Conservation (phyloP, 2,329 filamentous ascomycete genomes). For the Corynespora cassiicola region DNA sequence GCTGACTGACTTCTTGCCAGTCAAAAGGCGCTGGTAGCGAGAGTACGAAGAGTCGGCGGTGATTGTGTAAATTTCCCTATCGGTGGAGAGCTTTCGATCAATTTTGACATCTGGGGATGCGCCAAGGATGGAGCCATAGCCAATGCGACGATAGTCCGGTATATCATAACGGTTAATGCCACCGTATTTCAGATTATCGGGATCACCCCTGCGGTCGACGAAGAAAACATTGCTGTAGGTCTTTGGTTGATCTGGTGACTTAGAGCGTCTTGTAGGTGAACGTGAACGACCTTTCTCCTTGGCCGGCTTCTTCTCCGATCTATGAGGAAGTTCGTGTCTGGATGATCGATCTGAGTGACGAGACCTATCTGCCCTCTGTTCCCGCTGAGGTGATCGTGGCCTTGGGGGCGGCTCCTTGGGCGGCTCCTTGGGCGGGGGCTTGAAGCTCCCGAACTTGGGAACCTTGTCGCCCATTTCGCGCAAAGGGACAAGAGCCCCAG, state of each 20-base stretch:
- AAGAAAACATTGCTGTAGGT: slow-evolving; percentile 29
- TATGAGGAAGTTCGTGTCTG: too few relatives aligned
- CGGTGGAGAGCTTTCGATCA: slow-evolving; percentile 67
- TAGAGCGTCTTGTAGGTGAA: slow-evolving; percentile 7
- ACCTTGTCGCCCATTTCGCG: slow-evolving; percentile 46
- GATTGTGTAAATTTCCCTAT: slow-evolving; percentile 51
- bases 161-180: slow-evolving; percentile 74
- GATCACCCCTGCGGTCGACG: slow-evolving; percentile 76
- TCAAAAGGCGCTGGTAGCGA: slow-evolving; percentile 56
- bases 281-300: slow-evolving; percentile 46
- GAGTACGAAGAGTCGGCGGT: slow-evolving; percentile 42
- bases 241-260: background rate
- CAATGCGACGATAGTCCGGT: slow-evolving; percentile 73
- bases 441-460: slow-evolving; percentile 80
- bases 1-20: slow-evolving; percentile 24
- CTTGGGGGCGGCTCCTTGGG: slow-evolving; percentile 21
- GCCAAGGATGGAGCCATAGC: slow-evolving; percentile 75
- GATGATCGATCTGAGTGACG: too few relatives aligned
- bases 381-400: background rate
- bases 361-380: too few relatives aligned
- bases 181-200: slow-evolving; percentile 76
- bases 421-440: slow-evolving; percentile 55
- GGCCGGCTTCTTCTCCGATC: slow-evolving; percentile 3
- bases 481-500: background rate
- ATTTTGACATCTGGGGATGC: slow-evolving; percentile 66